phyloP scores from a whole-genome alignment of 169 alveolate species.

The Cryptosporidium ryanae region DNA sequence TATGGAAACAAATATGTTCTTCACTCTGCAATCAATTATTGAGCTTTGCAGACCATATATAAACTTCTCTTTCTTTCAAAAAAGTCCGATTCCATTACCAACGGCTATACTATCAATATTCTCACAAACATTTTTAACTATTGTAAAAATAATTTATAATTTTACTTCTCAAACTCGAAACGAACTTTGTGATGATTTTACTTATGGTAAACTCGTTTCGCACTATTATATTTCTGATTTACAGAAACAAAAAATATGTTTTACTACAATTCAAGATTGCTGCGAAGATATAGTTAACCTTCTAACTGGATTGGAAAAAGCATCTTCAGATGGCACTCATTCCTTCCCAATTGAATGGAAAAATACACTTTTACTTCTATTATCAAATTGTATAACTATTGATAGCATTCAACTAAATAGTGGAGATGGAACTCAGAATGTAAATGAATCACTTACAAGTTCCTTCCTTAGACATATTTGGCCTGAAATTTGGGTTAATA shows the following conservation, averaged over 20 bases:
- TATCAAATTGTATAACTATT: constrained; percentile 59
- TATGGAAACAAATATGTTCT: constrained; percentile 8
- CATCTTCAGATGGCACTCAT: not conserved
- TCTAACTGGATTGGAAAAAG: constrained; percentile 33
- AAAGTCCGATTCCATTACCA: constrained; percentile 48
- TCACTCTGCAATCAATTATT: constrained; percentile 40
- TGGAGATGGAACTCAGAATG: not conserved
- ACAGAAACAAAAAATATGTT: constrained; percentile 50
- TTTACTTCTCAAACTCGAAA: not conserved
- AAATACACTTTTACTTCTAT: constrained; percentile 35
- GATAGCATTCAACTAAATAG: constrained; percentile 17
- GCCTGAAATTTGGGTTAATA: constrained; percentile 62
- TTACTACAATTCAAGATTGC: constrained; percentile 67
- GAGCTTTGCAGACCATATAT: constrained; percentile 63
- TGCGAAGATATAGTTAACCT: constrained; percentile 53
- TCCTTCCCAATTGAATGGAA: constrained; percentile 54
- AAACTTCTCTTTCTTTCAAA: constrained; percentile 46
- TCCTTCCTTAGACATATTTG: constrained; percentile 42
- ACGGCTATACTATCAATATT: constrained; percentile 65
- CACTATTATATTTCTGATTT: constrained; percentile 26
- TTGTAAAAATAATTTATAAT: constrained; percentile 1
- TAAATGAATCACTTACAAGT: constrained; percentile 25
- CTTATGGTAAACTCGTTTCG: not conserved
- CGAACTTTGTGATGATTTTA: not conserved
- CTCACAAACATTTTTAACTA: constrained; percentile 50